Evolutionary conservation across 1,284 basidiomycete genomes (phyloP), one percentile per base, ranked within the genome.

Genomic region (Heterobasidion annosum): DNA sequence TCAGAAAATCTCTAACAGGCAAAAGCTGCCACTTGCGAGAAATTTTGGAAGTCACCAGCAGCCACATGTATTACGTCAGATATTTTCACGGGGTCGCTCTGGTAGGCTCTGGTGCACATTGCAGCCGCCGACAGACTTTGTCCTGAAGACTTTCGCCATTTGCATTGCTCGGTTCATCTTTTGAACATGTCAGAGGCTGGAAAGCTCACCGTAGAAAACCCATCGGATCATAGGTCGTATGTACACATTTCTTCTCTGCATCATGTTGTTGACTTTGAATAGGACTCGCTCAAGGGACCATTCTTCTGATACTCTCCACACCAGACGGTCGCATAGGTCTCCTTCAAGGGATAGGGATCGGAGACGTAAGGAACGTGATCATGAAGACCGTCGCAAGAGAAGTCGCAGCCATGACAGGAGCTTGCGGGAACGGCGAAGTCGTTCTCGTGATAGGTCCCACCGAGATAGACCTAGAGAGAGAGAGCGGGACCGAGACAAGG

Each of bases 251-350:
- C 8, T 25, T 12, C 43, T 13, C 32, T 34, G 51, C n/a, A 37
- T 15, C 33, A 2, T 12, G 6, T 54, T 32, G 25, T 33, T 54
- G 34, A 52, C 32, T 37, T 51, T 52, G 54, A 46, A 19, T 42
- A 61, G 60, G 13, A 52, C 48, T 48, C 59, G 83, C 53, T 82
- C 83, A 60, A 81, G 83, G 59, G 83, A 83, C 64, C 79, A 79
- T 65, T 89, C 86, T 12, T 81, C 81, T 45, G 87, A 88, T 64
- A 89, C 86, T 18, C 78, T 81, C 59, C 79, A 78, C 49, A 88
- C 85, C 35, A 77, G 75, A 61, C 77, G 77, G 57, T 90, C 87
- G 46, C 85, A 88, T 62, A 76, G 81, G 57, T 90, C 88, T 19
- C 70, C 71, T 51, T 89, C 88, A 40, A 70, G 70, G 45, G 77